phyloP scores from a whole-genome alignment of 805 yeast genomes.

The Zygosaccharomyces siamensis region DNA sequence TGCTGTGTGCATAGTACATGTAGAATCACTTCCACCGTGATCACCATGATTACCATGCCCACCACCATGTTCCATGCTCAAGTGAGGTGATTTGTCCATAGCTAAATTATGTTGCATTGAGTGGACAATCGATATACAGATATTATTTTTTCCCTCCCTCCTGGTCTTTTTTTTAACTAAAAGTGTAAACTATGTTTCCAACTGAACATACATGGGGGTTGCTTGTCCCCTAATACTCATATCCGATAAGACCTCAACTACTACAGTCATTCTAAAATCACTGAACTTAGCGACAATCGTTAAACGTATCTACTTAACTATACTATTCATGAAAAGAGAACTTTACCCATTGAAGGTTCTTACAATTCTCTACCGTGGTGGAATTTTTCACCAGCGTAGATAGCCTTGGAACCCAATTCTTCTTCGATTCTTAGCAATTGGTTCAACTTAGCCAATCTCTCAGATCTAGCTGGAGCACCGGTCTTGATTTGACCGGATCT shows the following conservation, averaged over 20 bases:
- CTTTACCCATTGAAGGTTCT: constrained; percentile 9
- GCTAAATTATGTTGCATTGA: no score
- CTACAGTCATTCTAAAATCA: not conserved
- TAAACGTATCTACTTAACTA: constrained; percentile 6
- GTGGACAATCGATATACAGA: no score
- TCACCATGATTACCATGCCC: constrained; percentile 28
- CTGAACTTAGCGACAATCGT: constrained; percentile 3
- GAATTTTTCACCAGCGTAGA: constrained; percentile 92
- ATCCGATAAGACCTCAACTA: no score
- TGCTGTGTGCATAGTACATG: constrained; percentile 63
- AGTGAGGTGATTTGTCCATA: not conserved
- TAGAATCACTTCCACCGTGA: not conserved
- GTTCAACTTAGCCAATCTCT: constrained; percentile 98
- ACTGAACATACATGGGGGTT: no score
- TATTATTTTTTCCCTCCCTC: no score
- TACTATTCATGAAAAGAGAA: not conserved
- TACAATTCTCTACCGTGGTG: constrained; percentile 47
- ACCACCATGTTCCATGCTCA: constrained; percentile 18
- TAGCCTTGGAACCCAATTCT: constrained; percentile 95
- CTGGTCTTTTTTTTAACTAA: not conserved
- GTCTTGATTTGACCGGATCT: constrained; percentile 99
- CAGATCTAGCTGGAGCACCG: constrained; percentile 99
- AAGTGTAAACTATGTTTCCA: not conserved
- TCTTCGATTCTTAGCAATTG: constrained; percentile 98
- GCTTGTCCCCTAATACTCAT: no score